Evolutionary conservation across 768 basidiomycete genomes (phyloP).

Genomic region (Austroboletus festivus): DNA sequence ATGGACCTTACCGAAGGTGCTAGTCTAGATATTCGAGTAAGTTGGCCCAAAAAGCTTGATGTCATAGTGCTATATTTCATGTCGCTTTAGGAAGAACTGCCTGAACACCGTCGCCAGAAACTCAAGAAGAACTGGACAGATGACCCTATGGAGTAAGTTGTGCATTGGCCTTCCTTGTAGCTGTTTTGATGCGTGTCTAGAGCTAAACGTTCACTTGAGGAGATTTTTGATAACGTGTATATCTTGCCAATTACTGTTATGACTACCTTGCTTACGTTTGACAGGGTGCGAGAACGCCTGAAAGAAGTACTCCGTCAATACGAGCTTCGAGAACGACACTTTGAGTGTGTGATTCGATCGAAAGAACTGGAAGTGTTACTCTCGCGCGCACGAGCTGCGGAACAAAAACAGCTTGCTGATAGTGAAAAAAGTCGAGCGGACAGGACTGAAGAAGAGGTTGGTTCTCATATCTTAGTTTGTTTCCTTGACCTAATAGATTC

Average conservation of each 20-base stretch:
- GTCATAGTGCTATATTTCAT: conserved; percentile 1
- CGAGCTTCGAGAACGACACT: conserved; percentile 87
- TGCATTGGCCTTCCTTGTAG: not conserved
- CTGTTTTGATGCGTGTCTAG: conserved; percentile 35
- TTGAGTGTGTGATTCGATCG: conserved; percentile 87
- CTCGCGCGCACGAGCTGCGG: conserved; percentile 82
- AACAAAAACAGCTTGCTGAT: conserved; percentile 80
- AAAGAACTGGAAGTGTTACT: conserved; percentile 88
- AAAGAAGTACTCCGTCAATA: conserved; percentile 87
- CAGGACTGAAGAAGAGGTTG: conserved; percentile 74
- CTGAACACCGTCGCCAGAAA: conserved; percentile 61
- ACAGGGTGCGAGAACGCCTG: conserved; percentile 78
- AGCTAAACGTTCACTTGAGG: conserved; percentile 71
- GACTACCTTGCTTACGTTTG: conserved; percentile 2
- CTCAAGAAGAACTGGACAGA: conserved; percentile 82
- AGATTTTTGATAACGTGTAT: conserved; percentile 84
- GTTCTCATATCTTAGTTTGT: conserved; percentile 9
- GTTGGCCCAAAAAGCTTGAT: conserved; percentile 25
- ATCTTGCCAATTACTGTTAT: conserved; percentile 28
- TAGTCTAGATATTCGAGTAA: conserved; percentile 59
- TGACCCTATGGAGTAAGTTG: conserved; percentile 66
- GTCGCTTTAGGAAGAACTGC: conserved; percentile 54
- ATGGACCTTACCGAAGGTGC: conserved; percentile 83
- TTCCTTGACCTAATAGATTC: conserved; percentile 7
- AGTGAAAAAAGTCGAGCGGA: conserved; percentile 67